Evolutionary conservation across 2,329 filamentous ascomycete species (phyloP).

Genomic region (Elsinoe australis): DNA sequence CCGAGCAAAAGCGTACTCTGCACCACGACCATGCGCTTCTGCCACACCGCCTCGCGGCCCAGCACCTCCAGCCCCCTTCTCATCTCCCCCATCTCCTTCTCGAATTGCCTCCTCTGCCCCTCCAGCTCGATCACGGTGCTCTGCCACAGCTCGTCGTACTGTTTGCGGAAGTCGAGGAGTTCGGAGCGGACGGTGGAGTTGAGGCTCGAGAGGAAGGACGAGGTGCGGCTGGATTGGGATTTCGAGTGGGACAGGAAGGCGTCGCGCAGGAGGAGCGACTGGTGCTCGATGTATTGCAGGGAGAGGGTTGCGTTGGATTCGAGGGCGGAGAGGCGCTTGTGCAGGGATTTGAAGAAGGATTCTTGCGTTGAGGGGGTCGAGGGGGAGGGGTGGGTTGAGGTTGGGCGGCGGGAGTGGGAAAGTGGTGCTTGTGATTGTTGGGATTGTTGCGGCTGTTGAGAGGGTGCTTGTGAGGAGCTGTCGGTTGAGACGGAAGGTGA

Average conservation of each 20-base stretch:
- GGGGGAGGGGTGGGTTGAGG: conserved; percentile 2
- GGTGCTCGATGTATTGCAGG: conserved; percentile 92
- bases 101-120: conserved; percentile 74
- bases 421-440: conserved; percentile 1
- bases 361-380: conserved; percentile 77
- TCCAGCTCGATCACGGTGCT: conserved; percentile 88
- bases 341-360: conserved; percentile 94
- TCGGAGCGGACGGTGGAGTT: conserved; percentile 82
- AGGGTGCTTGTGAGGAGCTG: not conserved
- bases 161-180: conserved; percentile 64
- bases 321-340: conserved; percentile 82
- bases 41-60: conserved; percentile 79
- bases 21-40: conserved; percentile 87
- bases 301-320: conserved; percentile 90
- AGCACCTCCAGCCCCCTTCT: conserved; percentile 74
- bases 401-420: conserved; percentile 8
- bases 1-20: conserved; percentile 81
- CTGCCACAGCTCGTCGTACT: conserved; percentile 96
- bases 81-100: conserved; percentile 75
- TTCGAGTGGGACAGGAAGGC: conserved; percentile 82
- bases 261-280: conserved; percentile 82
- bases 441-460: not conserved
- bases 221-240: conserved; percentile 75
- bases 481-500: not conserved
- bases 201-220: conserved; percentile 71